Evolutionary conservation across 306 rosid genomes (phyloP), one percentile per base, ranked within the genome.

Genomic region (Quercus wislizeni): DNA sequence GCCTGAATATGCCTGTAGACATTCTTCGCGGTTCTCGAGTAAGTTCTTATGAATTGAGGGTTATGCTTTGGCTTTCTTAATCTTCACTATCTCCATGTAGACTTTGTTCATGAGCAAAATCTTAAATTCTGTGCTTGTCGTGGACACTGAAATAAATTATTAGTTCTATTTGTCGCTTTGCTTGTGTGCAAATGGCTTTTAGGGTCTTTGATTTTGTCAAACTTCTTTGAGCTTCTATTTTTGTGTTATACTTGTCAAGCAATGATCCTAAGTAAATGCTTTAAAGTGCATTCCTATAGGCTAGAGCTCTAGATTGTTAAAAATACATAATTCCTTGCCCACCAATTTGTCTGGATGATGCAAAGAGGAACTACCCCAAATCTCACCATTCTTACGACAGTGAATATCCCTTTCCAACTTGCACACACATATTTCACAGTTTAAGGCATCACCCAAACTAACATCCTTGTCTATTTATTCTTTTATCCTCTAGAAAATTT

Each of bases 21-120:
- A 71, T 94, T 78, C 87, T 94, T 77, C 96, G 97, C 1, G 98
- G 98, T 56, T 94, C 98, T 76, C 92, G 94, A 75, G 97, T 94
- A 85, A 90, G 96, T 79, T 81, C 35, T 80, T 84, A 59, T 71
- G 76, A 33, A 67, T 71, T 70, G 49, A 74, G 76, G 70, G 55
- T 74, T 52, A 68, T 65, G 81, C 43, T 67, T 21, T 46, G 52
- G 69, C 52, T 52, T 59, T 68, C 58, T 69, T 69, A 30, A 57
- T 65, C 46, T 35, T 69, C 23, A 75, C 31, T 71, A 72, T 80
- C 46, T 38, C n/a, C 58, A 12, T 5, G 30, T 20, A 62, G 64
- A 51, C 71, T 64, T 38, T 64, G 23, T 64, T 64, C 23, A 31
- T 30, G 23, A 64, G 46, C 21, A 64, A 62, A 14, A 17, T 64